Evolutionary conservation across 345 rosid genomes (phyloP).

Genomic region (Stellera chamaejasme): DNA sequence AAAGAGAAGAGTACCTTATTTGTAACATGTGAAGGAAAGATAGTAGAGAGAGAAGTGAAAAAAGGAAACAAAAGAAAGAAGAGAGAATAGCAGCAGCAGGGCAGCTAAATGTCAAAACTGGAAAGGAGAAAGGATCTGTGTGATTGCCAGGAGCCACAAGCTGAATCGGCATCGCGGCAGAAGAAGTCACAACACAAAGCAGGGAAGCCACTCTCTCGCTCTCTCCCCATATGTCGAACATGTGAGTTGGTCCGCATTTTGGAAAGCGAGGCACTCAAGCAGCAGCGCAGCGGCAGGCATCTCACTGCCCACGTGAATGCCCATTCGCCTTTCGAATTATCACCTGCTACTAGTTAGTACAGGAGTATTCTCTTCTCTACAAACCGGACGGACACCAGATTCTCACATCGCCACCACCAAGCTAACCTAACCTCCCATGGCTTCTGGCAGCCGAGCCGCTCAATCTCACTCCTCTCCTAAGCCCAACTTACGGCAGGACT

Average conservation of each 20-base stretch:
- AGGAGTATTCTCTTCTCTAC: too few species aligned
- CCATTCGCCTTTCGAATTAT: neutral
- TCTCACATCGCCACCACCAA: neutral
- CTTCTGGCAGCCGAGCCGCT: constrained; percentile 22
- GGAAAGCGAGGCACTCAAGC: neutral
- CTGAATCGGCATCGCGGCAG: too few species aligned
- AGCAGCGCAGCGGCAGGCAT: neutral
- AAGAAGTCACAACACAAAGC: too few species aligned
- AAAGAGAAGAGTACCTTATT: too few species aligned
- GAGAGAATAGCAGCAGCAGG: neutral
- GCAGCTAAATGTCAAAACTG: neutral
- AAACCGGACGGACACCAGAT: neutral
- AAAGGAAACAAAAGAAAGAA: neutral
- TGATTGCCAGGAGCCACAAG: too few species aligned
- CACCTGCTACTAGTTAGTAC: too few species aligned
- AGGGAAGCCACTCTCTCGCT: too few species aligned
- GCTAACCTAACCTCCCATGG: constrained; percentile 12
- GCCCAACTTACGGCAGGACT: constrained; percentile 36
- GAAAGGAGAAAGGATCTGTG: neutral
- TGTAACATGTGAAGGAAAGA: neutral
- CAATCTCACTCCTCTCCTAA: constrained; percentile 44
- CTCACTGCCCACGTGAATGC: constrained; percentile 12
- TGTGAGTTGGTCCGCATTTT: neutral
- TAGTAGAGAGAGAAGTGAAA: neutral
- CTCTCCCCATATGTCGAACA: too few species aligned